These are phyloP conservation scores for Didymella glomerata DNA, from an alignment of 2,329 filamentous ascomycete species.

Conservation along the genomic window DNA sequence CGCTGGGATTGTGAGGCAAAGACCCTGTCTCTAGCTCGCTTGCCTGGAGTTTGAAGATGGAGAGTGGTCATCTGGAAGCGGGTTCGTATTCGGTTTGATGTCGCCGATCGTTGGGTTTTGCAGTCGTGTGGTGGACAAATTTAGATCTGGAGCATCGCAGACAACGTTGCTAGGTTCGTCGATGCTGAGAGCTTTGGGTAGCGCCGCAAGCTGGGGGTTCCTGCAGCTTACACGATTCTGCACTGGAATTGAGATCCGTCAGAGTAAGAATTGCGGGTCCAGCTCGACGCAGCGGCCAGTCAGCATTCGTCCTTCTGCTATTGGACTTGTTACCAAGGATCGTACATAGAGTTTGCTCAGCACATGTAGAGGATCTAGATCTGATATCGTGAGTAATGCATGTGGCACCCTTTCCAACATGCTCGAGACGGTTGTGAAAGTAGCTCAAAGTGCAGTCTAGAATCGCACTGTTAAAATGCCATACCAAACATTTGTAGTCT, in stretches of 20 bases:
- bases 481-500: background rate
- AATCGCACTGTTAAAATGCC: conserved; percentile 1
- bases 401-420: background rate
- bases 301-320: background rate
- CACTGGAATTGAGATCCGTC: background rate
- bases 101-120: background rate
- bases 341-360: background rate
- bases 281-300: background rate
- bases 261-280: background rate
- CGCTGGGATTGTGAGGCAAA: background rate
- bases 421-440: background rate
- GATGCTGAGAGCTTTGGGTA: background rate
- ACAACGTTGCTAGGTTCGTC: background rate
- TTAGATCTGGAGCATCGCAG: background rate
- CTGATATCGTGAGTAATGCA: background rate
- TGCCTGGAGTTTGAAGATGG: background rate
- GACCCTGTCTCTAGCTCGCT: background rate
- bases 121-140: background rate
- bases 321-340: background rate
- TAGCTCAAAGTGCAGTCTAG: background rate
- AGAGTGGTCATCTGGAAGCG: background rate
- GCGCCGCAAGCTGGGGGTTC: background rate
- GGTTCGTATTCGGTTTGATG: background rate
- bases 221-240: background rate
- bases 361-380: background rate